Conservation (phyloP, 441 rosid species). For the Metrosideros polymorpha region DNA sequence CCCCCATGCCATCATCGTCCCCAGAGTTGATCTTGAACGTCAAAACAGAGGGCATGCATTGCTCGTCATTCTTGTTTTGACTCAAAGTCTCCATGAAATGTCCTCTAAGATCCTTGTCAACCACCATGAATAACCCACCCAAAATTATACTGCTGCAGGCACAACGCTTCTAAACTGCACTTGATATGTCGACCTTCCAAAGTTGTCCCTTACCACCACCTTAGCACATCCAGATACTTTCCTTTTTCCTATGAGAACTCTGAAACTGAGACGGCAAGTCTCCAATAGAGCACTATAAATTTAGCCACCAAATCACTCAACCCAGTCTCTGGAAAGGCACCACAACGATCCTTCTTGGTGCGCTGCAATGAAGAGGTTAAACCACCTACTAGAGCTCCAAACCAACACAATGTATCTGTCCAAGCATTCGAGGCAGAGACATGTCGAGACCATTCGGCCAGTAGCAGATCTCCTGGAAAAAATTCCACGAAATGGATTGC, state of each 20-base stretch:
- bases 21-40: slow-evolving; percentile 11
- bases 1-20: slow-evolving; percentile 11
- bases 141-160: not conserved
- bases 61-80: slow-evolving; percentile 19
- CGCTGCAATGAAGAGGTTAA: slow-evolving; percentile 33
- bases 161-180: not conserved
- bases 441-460: not conserved
- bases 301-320: slow-evolving; percentile 44
- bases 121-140: slow-evolving; percentile 18
- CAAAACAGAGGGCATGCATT: slow-evolving; percentile 13
- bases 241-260: slow-evolving; percentile 31
- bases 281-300: slow-evolving; percentile 35
- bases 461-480: slow-evolving; percentile 22
- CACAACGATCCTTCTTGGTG: slow-evolving; percentile 34
- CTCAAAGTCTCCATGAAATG: slow-evolving; percentile 14
- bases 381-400: slow-evolving; percentile 7
- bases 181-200: slow-evolving; percentile 12
- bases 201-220: slow-evolving; percentile 36
- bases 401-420: slow-evolving; percentile 29
- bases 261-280: slow-evolving; percentile 13
- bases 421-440: slow-evolving; percentile 41
- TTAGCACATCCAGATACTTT: slow-evolving; percentile 41
- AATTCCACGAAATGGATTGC: slow-evolving; percentile 7
- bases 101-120: slow-evolving; percentile 21
- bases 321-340: slow-evolving; percentile 25